Conservation (phyloP, 768 basidiomycete species). For the Russula foetens region DNA sequence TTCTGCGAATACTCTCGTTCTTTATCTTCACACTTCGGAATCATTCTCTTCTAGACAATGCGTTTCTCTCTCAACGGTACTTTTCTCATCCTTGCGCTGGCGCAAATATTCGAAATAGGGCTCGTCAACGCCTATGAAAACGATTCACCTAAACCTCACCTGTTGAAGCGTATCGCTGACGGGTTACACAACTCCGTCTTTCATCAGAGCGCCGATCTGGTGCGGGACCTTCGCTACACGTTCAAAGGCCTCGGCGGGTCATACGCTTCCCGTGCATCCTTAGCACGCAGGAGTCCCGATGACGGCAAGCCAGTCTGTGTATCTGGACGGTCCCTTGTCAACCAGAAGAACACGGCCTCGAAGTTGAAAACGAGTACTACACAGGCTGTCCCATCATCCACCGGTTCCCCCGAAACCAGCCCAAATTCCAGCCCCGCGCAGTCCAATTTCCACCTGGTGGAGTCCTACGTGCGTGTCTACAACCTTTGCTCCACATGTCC, state of each 20-base stretch:
- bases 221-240: conserved; percentile 60
- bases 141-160: conserved; percentile 21
- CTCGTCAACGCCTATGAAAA: conserved; percentile 24
- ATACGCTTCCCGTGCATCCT: not conserved
- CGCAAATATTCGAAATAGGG: conserved; percentile 26
- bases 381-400: conserved; percentile 18
- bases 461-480: conserved; percentile 46
- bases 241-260: conserved; percentile 45
- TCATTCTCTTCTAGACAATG: not conserved
- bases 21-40: not conserved
- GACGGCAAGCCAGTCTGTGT: conserved; percentile 22
- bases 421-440: too few relatives aligned
- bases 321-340: not conserved
- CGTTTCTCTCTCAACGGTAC: conserved; percentile 25
- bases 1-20: conserved; percentile 2
- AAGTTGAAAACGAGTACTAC: conserved; percentile 11
- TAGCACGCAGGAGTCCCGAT: conserved; percentile 4
- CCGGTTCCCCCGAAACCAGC: conserved; percentile 12
- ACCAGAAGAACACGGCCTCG: not conserved
- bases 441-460: conserved; percentile 41
- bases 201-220: conserved; percentile 51
- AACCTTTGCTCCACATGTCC: too few relatives aligned
- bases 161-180: conserved; percentile 38
- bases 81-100: conserved; percentile 25
- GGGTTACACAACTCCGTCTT: conserved; percentile 47